Percentiles rank a stretch among this genome's conserved stretches.
These are phyloP conservation scores for Hyphopichia pseudoburtonii DNA, from an alignment of 1,139 yeast species.

Conservation along the genomic window DNA sequence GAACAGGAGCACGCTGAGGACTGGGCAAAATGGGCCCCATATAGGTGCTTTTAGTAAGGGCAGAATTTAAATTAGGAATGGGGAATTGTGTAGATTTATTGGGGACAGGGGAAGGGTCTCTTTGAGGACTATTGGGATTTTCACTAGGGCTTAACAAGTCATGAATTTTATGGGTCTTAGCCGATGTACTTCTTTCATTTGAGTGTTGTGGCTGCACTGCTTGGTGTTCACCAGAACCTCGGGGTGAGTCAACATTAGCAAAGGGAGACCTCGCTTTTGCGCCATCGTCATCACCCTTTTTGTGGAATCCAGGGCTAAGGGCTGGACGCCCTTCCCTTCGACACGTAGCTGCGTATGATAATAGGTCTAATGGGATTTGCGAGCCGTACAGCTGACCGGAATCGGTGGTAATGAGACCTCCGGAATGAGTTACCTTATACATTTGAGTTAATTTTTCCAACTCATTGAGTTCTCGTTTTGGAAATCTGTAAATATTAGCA, in stretches of 20 bases:
- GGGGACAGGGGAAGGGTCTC: not conserved
- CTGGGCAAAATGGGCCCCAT: no score
- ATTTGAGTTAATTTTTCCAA: slow-evolving; percentile 15
- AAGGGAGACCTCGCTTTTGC: not conserved
- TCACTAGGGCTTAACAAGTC: not conserved
- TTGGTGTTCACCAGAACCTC: not conserved
- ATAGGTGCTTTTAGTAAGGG: no score
- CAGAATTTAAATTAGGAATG: slow-evolving; percentile 7
- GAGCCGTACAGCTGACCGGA: slow-evolving; percentile 12
- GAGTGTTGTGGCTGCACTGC: not conserved
- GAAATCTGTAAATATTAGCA: slow-evolving; percentile 8
- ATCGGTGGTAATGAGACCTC: slow-evolving; percentile 13
- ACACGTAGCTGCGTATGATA: slow-evolving; percentile 37
- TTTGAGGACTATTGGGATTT: not conserved
- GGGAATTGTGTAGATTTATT: not conserved
- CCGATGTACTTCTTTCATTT: not conserved
- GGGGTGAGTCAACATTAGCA: not conserved
- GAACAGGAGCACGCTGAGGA: not conserved
- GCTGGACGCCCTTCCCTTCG: slow-evolving; percentile 11
- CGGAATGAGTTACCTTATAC: slow-evolving; percentile 5
- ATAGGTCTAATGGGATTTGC: slow-evolving; percentile 32
- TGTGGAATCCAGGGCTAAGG: not conserved
- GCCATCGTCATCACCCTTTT: not conserved
- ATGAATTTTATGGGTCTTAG: not conserved
- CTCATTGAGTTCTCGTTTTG: slow-evolving; percentile 15